Percentiles rank a stretch among this genome's conserved stretches.
These are phyloP conservation scores for Allantophomopsis lycopodina DNA, from an alignment of 2,329 filamentous ascomycete species.

Conservation along the genomic window DNA sequence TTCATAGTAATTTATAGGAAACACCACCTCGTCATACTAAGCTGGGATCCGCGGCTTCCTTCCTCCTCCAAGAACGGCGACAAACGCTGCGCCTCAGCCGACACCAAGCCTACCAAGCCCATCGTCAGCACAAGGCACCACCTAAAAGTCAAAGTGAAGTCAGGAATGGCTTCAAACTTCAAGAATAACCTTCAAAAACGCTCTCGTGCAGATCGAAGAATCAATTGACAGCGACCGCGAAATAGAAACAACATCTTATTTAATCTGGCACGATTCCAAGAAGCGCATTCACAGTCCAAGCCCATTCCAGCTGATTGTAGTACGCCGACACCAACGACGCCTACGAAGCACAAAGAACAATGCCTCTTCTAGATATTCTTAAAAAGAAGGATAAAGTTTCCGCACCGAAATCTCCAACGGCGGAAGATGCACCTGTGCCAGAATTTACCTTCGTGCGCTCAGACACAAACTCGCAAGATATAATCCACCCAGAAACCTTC, in stretches of 20 bases:
- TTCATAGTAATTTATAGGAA: too few species aligned
- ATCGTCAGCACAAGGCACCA: neutral
- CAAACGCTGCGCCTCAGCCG: slow-evolving; percentile 6
- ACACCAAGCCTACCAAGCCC: slow-evolving; percentile 9
- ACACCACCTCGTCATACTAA: neutral
- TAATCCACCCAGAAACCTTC: slow-evolving; percentile 56
- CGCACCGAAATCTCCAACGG: slow-evolving; percentile 16
- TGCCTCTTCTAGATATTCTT: slow-evolving; percentile 45
- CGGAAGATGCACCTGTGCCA: slow-evolving; percentile 24
- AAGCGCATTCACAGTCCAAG: too few species aligned
- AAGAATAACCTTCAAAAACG: neutral
- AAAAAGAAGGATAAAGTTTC: slow-evolving; percentile 46
- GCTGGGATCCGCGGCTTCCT: neutral
- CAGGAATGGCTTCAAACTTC: neutral
- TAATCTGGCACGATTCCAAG: too few species aligned
- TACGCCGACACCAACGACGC: neutral
- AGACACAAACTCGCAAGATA: slow-evolving; percentile 68
- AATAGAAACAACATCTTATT: too few species aligned
- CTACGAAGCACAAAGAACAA: slow-evolving; percentile 18
- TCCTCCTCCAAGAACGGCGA: neutral
- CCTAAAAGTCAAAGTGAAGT: neutral
- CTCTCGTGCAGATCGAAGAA: neutral
- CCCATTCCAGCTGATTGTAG: too few species aligned
- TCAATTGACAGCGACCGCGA: neutral
- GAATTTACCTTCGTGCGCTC: slow-evolving; percentile 76